Base-by-base conservation (phyloP, 257 asterid genomes). In the Nicotiana benthamiana region DNA sequence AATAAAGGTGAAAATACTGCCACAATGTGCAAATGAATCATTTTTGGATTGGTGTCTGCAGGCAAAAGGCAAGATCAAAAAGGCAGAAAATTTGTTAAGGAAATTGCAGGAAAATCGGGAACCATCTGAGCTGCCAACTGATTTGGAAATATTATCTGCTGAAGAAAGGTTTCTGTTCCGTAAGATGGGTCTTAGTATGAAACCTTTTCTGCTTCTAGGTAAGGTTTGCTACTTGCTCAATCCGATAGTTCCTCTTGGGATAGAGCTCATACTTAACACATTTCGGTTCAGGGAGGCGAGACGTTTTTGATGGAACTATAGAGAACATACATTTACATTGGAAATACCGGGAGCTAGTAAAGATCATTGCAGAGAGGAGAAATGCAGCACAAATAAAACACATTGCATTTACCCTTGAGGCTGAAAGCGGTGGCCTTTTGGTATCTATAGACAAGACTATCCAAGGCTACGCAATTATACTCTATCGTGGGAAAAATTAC, bases 241-340 rank as follows among this genome's bases (percentile, higher is more conserved):
- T 11, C 34, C 3, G 15, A 36, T 60, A 64, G 36, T 77, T 76
- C 40, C 59, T 51, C 68, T 32, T 17, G 54, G 60, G 82, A 53
- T 28, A 22, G 20, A 75, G 79, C 82, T 62, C 70, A 64, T 74
- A 62, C 27, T 22, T 77, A 10, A 27, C 61, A 26, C 20, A 86
- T 81, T 54, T 80, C 26, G 48, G 81, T 83, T 59, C 72, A 94
- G 99, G 99, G 83, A 92, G 98, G 88, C 89, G 98, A 66, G 98
- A 86, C 52, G 82, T 95, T 40, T 95, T 93, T 79, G 97, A 89
- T 80, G 99, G 99, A 18, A 92, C 92, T 52, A 90, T 93, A n/a
- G 98, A 95, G 83, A 95, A 95, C 84, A 92, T 95, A 91, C 99
- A 95, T 87, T 86, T 92, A 67, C 99, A 95, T 80, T 95, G 99